Base-by-base conservation (phyloP, 2,329 filamentous ascomycete genomes). In the Microthyrium microscopicum region DNA sequence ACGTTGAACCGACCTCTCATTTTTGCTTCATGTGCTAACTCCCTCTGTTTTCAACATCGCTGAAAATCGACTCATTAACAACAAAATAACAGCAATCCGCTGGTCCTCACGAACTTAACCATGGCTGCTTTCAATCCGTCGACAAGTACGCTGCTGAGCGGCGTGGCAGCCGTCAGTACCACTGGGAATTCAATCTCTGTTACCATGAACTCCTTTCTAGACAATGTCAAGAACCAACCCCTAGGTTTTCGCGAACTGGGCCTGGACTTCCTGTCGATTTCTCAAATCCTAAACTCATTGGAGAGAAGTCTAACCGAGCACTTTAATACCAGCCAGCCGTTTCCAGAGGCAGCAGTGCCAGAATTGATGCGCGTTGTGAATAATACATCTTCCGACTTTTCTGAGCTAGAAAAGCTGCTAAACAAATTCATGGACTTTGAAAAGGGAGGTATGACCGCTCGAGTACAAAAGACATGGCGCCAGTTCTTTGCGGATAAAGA, bases 121-220 rank as follows among this genome's bases (percentile, higher is more conserved):
- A n/a, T n/a, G n/a, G n/a, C n/a, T n/a, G n/a, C n/a, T n/a, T n/a
- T n/a, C n/a, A n/a, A n/a, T n/a, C n/a, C n/a, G n/a, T n/a, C n/a
- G n/a, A n/a, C n/a, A n/a, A n/a, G n/a, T n/a, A n/a, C n/a, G n/a
- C n/a, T n/a, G n/a, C n/a, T n/a, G n/a, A n/a, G n/a, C n/a, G n/a
- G n/a, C n/a, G n/a, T n/a, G n/a, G n/a, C n/a, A n/a, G n/a, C n/a
- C n/a, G n/a, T n/a, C n/a, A n/a, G n/a, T n/a, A n/a, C n/a, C n/a
- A n/a, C n/a, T n/a, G 70, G 70, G 38, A 73, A 77, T 49, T 65
- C 62, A 40, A 74, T 78, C 42, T 68, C 73, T 1, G 66, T 76
- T 29, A 68, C 65, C 41, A 68, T 75, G 58, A 61, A 76, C 26
- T 72, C 77, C 48, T 76, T 73, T 40, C 58, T 75, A 16, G 68